Evolutionary conservation across 805 yeast species (phyloP), one percentile per base, ranked within the genome.

Genomic region (Ogataea ramenticola): DNA sequence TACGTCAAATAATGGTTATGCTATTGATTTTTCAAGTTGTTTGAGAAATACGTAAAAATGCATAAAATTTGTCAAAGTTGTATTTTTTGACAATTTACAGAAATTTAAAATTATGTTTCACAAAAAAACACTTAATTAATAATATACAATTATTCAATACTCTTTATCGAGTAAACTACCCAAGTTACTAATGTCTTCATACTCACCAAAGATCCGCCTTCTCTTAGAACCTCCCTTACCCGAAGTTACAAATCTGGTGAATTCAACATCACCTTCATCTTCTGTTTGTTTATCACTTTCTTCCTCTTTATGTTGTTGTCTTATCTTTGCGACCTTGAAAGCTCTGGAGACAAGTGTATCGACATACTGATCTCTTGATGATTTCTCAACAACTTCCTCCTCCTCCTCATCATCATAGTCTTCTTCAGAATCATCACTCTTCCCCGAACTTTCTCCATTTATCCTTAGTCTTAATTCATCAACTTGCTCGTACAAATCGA

Each of bases 291-390:
- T 12, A 4, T 16, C 9, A 16, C 14, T 32, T 20, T 34, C 24
- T 12, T 9, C n/a, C 3, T 34, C 15, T 7, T 19, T 24, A 34
- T n/a, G n/a, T 4, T 20, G 6, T 6, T 24, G 27, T 24, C 10
- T 24, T 6, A 24, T 24, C 27, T 24, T 32, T 32, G 35, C n/a
- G 4, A 32, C 7, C n/a, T 20, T 14, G 3, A 34, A 19, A 6
- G 37, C 22, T 20, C n/a, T 34, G 16, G 37, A 20, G 3, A 34
- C 48, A 36, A 49, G 43, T 43, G 43, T 49, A 45, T 51, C 52
- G 36, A 51, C 20, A 42, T 51, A 54, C 30, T 40, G 43, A 26
- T 56, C 59, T 12, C 49, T 52, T 29, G 49, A 51, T 20, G 37
- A 12, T 20, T 19, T 33, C 20, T 17, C 36, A 16, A 31, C 12